These are phyloP conservation scores for Westerdykella sp. DNA, from an alignment of 2,329 filamentous ascomycete genomes.

Conservation along the genomic window DNA sequence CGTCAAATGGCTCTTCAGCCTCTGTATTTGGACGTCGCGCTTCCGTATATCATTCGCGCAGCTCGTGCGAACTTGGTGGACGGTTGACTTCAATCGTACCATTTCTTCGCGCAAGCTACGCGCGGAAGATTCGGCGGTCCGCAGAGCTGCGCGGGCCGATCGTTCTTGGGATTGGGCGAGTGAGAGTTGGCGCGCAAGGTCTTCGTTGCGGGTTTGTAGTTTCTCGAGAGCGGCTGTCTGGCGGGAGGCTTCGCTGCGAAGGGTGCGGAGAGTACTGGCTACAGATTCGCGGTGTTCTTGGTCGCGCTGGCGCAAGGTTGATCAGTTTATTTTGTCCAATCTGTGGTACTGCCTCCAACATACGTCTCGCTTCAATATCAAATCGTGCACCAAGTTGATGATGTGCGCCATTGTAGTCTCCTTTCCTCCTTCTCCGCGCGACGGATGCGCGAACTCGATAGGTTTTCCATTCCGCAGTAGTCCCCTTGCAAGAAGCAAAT, in stretches of 20 bases:
- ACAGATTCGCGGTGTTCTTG: slow-evolving; percentile 81
- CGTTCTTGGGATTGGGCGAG: slow-evolving; percentile 65
- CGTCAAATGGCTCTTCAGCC: slow-evolving; percentile 77
- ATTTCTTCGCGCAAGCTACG: slow-evolving; percentile 80
- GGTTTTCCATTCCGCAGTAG: slow-evolving; percentile 58
- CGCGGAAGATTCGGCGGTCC: slow-evolving; percentile 65
- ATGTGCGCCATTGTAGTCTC: slow-evolving; percentile 73
- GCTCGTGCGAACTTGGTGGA: slow-evolving; percentile 76
- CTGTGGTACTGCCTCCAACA: slow-evolving; percentile 19
- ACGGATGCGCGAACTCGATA: slow-evolving; percentile 77
- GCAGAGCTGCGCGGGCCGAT: slow-evolving; percentile 61
- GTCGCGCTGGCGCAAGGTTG: slow-evolving; percentile 60
- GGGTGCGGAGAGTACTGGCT: slow-evolving; percentile 66
- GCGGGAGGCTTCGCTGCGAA: slow-evolving; percentile 69
- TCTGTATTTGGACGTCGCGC: slow-evolving; percentile 81
- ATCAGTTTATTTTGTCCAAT: too few relatives aligned
- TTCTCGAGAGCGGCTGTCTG: slow-evolving; percentile 63
- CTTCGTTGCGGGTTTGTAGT: slow-evolving; percentile 49
- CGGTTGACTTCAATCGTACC: slow-evolving; percentile 66
- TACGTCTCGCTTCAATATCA: slow-evolving; percentile 86
- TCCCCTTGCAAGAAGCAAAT: slow-evolving; percentile 58
- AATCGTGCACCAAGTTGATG: slow-evolving; percentile 89
- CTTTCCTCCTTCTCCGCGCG: slow-evolving; percentile 55
- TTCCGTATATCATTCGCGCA: slow-evolving; percentile 89
- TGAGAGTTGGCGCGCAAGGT: slow-evolving; percentile 52